phyloP scores from a whole-genome alignment of 768 basidiomycete genomes.

The Mycena floridula region DNA sequence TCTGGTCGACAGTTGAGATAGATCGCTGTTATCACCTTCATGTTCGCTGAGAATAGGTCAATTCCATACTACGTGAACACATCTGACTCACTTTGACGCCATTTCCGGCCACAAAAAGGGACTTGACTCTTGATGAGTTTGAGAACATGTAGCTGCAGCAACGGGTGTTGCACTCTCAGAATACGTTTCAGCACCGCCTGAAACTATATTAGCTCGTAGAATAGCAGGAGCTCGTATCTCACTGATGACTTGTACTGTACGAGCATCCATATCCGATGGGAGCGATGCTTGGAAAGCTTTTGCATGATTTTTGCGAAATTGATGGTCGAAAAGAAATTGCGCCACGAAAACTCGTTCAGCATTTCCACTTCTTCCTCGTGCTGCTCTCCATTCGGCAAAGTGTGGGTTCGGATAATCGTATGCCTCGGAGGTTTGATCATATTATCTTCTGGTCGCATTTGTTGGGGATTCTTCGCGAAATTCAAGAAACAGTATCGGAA shows the following conservation, averaged over 20 bases:
- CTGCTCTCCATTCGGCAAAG: slow-evolving; percentile 66
- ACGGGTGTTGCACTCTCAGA: slow-evolving; percentile 86
- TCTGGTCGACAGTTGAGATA: slow-evolving; percentile 97
- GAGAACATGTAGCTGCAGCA: slow-evolving; percentile 89
- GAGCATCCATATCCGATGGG: slow-evolving; percentile 92
- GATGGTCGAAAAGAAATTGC: slow-evolving; percentile 95
- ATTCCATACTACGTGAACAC: too few relatives aligned
- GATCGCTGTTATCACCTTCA: slow-evolving; percentile 99
- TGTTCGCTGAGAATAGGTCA: slow-evolving; percentile 88
- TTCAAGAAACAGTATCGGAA: slow-evolving; percentile 89
- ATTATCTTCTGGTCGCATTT: slow-evolving; percentile 56
- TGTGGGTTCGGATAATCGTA: slow-evolving; percentile 46
- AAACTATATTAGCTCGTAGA: slow-evolving; percentile 9
- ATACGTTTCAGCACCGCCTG: slow-evolving; percentile 96
- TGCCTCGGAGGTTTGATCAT: slow-evolving; percentile 58
- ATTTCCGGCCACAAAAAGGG: slow-evolving; percentile 95
- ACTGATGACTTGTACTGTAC: slow-evolving; percentile 99
- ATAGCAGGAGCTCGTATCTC: slow-evolving; percentile 2
- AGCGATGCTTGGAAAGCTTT: slow-evolving; percentile 91
- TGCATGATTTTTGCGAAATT: slow-evolving; percentile 99
- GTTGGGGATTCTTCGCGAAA: slow-evolving; percentile 62
- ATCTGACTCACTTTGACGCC: slow-evolving; percentile 90
- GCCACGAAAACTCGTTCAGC: slow-evolving; percentile 92
- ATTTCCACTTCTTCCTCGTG: slow-evolving; percentile 88
- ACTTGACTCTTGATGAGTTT: slow-evolving; percentile 99